phyloP scores from a whole-genome alignment of 2,329 filamentous ascomycete genomes.

The Colletotrichum liaoningense region DNA sequence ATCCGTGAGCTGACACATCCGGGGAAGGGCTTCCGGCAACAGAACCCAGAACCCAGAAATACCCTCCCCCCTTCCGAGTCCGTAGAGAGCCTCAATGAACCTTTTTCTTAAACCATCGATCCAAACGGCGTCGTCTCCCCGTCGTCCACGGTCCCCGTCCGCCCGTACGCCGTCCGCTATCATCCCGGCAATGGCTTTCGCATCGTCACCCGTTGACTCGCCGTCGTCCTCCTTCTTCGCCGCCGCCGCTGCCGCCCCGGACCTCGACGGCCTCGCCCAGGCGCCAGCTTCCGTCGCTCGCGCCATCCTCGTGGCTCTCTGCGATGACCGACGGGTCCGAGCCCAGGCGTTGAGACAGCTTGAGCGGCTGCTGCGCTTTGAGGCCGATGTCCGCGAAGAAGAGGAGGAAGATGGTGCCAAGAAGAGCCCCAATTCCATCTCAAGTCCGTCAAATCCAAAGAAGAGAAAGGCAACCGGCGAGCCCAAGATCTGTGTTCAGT shows the following conservation, averaged over 20 bases:
- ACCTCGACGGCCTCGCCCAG: slow-evolving; percentile 33
- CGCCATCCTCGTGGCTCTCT: slow-evolving; percentile 36
- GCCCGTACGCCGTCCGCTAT: background rate
- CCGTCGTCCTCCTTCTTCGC: slow-evolving; percentile 11
- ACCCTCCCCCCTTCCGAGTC: slow-evolving; percentile 4
- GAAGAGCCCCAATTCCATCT: slow-evolving; percentile 19
- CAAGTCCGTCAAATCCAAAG: slow-evolving; percentile 3
- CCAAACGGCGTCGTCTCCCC: background rate
- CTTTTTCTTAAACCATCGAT: background rate
- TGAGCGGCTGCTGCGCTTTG: slow-evolving; percentile 31
- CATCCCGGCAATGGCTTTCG: slow-evolving; percentile 12
- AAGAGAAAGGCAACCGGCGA: slow-evolving; percentile 32
- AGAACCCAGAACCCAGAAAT: slow-evolving; percentile 36
- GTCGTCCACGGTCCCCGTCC: background rate
- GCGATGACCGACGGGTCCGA: slow-evolving; percentile 28
- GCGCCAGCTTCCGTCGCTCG: slow-evolving; percentile 28
- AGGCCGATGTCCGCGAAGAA: slow-evolving; percentile 11
- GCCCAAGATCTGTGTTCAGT: slow-evolving; percentile 35
- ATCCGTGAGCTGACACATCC: slow-evolving; percentile 36
- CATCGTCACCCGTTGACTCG: slow-evolving; percentile 19
- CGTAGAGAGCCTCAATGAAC: slow-evolving; percentile 25
- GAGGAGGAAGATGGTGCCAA: background rate
- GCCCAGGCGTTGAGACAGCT: slow-evolving; percentile 32
- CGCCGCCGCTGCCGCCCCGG: background rate
- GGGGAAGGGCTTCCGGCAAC: slow-evolving; percentile 35